Percentiles rank a stretch among this genome's conserved stretches.
These are phyloP conservation scores for Citropsis articulata DNA, from an alignment of 345 rosid species.

Conservation along the genomic window DNA sequence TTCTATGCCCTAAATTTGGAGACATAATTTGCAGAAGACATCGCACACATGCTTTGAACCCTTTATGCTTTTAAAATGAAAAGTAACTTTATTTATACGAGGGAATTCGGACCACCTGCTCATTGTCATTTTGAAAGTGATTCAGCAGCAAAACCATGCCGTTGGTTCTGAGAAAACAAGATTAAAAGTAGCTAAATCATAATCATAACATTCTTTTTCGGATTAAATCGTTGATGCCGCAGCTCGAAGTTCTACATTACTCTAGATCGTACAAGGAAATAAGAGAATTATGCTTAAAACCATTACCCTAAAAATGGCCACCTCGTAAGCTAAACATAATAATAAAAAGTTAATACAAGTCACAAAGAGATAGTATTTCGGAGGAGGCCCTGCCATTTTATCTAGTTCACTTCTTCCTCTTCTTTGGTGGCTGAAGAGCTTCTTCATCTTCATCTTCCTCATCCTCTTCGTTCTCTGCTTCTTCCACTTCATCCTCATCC, in stretches of 20 bases:
- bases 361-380: conserved; percentile 6
- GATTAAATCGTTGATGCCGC: conserved; percentile 23
- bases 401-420: conserved; percentile 80
- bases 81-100: too few species aligned
- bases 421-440: conserved; percentile 86
- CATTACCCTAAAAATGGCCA: conserved; percentile 23
- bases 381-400: conserved; percentile 17
- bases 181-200: conserved; percentile 15
- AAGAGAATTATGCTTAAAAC: conserved; percentile 23
- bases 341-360: conserved; percentile 24
- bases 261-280: conserved; percentile 25
- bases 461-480: conserved; percentile 41
- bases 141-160: too few species aligned
- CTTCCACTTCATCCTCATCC: conserved; percentile 37
- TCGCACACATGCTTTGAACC: too few species aligned
- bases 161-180: not conserved
- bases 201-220: conserved; percentile 12
- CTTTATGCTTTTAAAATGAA: too few species aligned
- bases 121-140: too few species aligned
- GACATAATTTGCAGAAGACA: too few species aligned
- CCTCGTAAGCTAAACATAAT: conserved; percentile 11
- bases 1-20: too few species aligned
- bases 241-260: conserved; percentile 29
- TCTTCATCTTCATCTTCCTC: conserved; percentile 82
- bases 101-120: too few species aligned